A percentile compares a stretch with the other conserved stretches of the same genome.
Evolutionary conservation across 2,329 filamentous ascomycete species (phyloP).

Genomic region (Cercospora sp.): DNA sequence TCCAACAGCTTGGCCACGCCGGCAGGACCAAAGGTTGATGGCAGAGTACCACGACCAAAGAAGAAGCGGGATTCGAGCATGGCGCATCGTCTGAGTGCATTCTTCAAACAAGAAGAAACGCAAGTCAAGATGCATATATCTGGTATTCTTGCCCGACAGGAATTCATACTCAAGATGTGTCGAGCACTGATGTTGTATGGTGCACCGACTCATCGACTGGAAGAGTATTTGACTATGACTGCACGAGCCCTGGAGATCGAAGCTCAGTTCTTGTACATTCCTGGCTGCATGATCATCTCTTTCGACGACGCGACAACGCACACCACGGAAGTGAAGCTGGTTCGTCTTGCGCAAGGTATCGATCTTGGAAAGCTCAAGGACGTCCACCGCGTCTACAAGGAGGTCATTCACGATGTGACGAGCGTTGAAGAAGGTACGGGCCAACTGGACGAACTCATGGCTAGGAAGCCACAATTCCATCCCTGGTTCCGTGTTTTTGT

Average conservation of each 20-base stretch:
- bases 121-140: conserved; percentile 61
- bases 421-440: conserved; percentile 68
- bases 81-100: conserved; percentile 38
- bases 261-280: conserved; percentile 87
- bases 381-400: conserved; percentile 74
- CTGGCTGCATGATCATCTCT: conserved; percentile 89
- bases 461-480: conserved; percentile 55
- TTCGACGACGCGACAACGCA: conserved; percentile 74
- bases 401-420: conserved; percentile 72
- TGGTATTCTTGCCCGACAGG: conserved; percentile 74
- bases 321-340: conserved; percentile 74
- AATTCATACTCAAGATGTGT: conserved; percentile 81
- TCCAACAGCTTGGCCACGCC: conserved; percentile 46
- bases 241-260: conserved; percentile 83
- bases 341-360: conserved; percentile 66
- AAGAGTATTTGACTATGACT: conserved; percentile 88
- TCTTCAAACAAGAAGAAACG: conserved; percentile 52
- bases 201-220: conserved; percentile 84
- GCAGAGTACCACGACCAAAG: conserved; percentile 37
- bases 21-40: conserved; percentile 41
- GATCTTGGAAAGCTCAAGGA: conserved; percentile 73
- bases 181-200: conserved; percentile 84
- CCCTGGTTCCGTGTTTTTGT: conserved; percentile 57
- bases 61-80: conserved; percentile 30
- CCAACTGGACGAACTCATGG: conserved; percentile 62